These are phyloP conservation scores for Mastigamoeba balamuthi DNA, from an alignment of 78 protist genomes.

Conservation along the genomic window DNA sequence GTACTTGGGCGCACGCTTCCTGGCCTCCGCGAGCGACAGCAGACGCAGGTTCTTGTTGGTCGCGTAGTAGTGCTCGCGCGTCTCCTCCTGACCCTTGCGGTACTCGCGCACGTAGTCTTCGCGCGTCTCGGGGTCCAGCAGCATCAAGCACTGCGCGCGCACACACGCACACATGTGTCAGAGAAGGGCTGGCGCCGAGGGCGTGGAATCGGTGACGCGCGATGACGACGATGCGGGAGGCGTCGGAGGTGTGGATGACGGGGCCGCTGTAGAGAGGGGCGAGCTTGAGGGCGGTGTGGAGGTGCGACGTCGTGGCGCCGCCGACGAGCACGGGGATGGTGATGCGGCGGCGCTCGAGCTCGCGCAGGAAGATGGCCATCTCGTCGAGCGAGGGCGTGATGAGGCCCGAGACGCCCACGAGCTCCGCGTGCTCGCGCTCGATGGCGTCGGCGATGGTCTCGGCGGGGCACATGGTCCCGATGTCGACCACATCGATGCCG, in stretches of 20 bases:
- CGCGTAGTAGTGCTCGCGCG: slow-evolving; percentile 87
- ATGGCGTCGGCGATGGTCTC: slow-evolving; percentile 72
- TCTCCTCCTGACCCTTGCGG: slow-evolving; percentile 58
- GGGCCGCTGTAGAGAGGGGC: slow-evolving; percentile 72
- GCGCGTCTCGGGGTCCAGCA: too few relatives aligned
- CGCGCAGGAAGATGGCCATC: slow-evolving; percentile 90
- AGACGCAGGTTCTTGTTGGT: too few relatives aligned
- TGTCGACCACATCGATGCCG: slow-evolving; percentile 85
- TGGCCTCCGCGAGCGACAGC: too few relatives aligned
- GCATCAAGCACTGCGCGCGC: too few relatives aligned
- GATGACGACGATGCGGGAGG: too few relatives aligned
- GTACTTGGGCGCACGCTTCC: too few relatives aligned
- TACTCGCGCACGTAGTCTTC: slow-evolving; percentile 63
- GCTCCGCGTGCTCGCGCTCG: slow-evolving; percentile 66
- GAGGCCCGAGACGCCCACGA: slow-evolving; percentile 93
- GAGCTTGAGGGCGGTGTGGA: slow-evolving; percentile 97
- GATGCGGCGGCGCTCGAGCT: slow-evolving; percentile 73
- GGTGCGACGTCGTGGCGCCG: slow-evolving; percentile 95
- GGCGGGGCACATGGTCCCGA: slow-evolving; percentile 89
- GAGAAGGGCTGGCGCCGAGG: too few relatives aligned
- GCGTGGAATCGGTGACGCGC: too few relatives aligned
- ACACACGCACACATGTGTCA: too few relatives aligned
- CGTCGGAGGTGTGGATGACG: slow-evolving; percentile 88
- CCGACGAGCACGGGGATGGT: slow-evolving; percentile 94
- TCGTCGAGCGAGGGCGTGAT: slow-evolving; percentile 98